Conservation (phyloP, 1,284 basidiomycete genomes). For the Heliocybe sulcata region DNA sequence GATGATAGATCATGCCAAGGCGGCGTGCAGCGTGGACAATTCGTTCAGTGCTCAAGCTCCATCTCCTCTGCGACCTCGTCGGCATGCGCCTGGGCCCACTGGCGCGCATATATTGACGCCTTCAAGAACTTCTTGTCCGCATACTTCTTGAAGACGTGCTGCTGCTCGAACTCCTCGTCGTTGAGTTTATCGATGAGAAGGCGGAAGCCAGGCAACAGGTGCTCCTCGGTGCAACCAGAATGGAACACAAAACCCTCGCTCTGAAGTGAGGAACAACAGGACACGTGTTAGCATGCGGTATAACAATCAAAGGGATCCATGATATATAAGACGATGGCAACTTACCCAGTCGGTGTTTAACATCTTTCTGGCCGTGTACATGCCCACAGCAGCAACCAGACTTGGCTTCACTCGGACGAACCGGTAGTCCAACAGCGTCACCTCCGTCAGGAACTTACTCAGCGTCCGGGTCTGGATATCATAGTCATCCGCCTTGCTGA, state of each 20-base stretch:
- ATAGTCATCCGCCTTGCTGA: constrained; percentile 99
- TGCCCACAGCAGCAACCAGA: constrained; percentile 93
- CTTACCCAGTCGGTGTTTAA: constrained; percentile 90
- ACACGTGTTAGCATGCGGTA: constrained; percentile 41
- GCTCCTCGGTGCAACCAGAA: constrained; percentile 88
- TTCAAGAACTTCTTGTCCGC: constrained; percentile 96
- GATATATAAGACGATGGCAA: constrained; percentile 12
- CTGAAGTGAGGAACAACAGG: constrained; percentile 42
- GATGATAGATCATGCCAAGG: neutral
- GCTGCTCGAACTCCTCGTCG: constrained; percentile 74
- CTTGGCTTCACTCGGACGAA: constrained; percentile 94
- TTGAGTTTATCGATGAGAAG: constrained; percentile 82
- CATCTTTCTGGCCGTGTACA: constrained; percentile 94
- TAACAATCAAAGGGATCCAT: neutral
- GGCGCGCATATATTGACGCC: constrained; percentile 21
- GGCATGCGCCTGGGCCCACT: neutral
- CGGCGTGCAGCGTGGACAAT: neutral
- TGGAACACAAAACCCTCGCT: constrained; percentile 91
- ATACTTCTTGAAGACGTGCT: constrained; percentile 96
- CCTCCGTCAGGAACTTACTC: constrained; percentile 97
- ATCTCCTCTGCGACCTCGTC: neutral
- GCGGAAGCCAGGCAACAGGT: constrained; percentile 79
- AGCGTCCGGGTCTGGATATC: constrained; percentile 97
- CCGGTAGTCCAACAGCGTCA: constrained; percentile 88
- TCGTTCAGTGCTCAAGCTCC: neutral